Conservation (phyloP, 75 land plant genomes). For the Cunninghamia lanceolata region DNA sequence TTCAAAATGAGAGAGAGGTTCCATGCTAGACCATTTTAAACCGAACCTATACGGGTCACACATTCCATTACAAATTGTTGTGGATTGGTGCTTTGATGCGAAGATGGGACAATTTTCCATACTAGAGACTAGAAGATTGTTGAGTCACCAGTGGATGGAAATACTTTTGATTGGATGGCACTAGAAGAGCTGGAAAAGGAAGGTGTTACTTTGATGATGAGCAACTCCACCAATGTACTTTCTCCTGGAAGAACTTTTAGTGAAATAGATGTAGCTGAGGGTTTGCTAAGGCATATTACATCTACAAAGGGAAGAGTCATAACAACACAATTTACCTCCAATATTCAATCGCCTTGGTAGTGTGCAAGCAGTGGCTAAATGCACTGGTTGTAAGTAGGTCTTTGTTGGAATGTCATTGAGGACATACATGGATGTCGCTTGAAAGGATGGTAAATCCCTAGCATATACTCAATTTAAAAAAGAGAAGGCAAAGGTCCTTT, state of each 20-base stretch:
- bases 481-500: no score
- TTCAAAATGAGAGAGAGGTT: slow-evolving; percentile 72
- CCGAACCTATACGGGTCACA: slow-evolving; percentile 90
- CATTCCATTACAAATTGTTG: slow-evolving; percentile 99
- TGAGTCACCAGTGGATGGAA: slow-evolving; percentile 92
- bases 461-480: no score
- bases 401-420: no score
- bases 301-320: slow-evolving; percentile 86
- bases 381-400: no score
- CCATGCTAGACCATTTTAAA: slow-evolving; percentile 91
- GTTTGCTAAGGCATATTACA: slow-evolving; percentile 67
- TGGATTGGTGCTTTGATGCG: slow-evolving; percentile 88
- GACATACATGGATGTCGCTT: no score
- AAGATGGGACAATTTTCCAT: slow-evolving; percentile 97
- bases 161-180: slow-evolving; percentile 73
- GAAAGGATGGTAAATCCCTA: no score
- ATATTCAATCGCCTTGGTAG: no score
- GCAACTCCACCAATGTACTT: slow-evolving; percentile 92
- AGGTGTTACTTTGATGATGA: slow-evolving; percentile 99
- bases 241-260: slow-evolving; percentile 95
- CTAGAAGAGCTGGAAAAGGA: slow-evolving; percentile 93
- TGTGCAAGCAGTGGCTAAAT: no score
- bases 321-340: slow-evolving; percentile 97
- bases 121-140: slow-evolving; percentile 99
- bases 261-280: slow-evolving; percentile 81